Conservation (phyloP, 495 filamentous ascomycete genomes). For the Penicillium steckii region DNA sequence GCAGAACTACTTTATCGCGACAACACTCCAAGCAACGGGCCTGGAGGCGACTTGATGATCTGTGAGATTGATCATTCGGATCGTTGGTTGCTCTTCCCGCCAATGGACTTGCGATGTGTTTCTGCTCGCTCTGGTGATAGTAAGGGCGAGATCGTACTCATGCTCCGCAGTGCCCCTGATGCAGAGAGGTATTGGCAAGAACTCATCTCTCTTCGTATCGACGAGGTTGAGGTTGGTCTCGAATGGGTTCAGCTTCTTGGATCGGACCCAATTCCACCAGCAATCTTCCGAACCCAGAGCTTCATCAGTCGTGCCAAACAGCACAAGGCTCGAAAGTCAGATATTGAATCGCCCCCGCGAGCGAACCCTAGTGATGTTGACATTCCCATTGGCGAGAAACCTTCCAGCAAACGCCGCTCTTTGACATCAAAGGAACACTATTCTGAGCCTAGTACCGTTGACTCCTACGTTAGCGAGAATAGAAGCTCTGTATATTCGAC, state of each 20-base stretch:
- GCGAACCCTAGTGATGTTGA: conserved; percentile 58
- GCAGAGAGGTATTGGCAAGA: conserved; percentile 70
- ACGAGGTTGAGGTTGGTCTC: conserved; percentile 69
- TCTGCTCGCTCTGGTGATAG: conserved; percentile 78
- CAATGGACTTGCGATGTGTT: conserved; percentile 63
- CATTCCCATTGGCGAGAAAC: conserved; percentile 74
- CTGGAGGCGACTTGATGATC: conserved; percentile 79
- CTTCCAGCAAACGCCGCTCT: conserved; percentile 33
- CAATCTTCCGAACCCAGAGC: conserved; percentile 48
- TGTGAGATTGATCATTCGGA: conserved; percentile 76
- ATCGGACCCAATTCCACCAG: conserved; percentile 70
- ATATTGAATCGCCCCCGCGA: conserved; percentile 34
- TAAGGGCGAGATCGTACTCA: conserved; percentile 71
- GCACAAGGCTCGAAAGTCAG: conserved; percentile 31
- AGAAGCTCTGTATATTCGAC: conserved; percentile 34
- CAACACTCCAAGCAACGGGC: conserved; percentile 54
- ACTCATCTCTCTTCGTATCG: conserved; percentile 66
- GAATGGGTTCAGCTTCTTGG: conserved; percentile 92
- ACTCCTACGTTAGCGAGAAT: conserved; percentile 31
- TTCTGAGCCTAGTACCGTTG: conserved; percentile 40
- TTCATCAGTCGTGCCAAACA: conserved; percentile 49
- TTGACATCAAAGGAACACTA: conserved; percentile 31
- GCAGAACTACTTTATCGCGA: conserved; percentile 89
- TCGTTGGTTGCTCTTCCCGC: conserved; percentile 89
- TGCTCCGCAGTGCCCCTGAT: conserved; percentile 61